Percentiles rank a stretch among this genome's conserved stretches.
Evolutionary conservation across 257 asterid genomes (phyloP).

Genomic region (Jasminum sambac): DNA sequence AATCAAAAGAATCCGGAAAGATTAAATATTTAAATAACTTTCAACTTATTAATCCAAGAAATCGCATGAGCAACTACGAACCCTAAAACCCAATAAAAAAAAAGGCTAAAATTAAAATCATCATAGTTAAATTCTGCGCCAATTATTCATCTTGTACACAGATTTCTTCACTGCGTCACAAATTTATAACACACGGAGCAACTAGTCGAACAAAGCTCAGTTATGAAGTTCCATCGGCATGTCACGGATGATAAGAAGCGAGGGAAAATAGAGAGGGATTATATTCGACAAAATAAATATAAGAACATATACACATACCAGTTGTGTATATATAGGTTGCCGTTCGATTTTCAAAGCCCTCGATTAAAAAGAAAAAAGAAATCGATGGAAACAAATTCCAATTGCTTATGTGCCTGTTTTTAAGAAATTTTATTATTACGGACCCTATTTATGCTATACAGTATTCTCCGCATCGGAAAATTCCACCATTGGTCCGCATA

Average conservation of each 20-base stretch:
- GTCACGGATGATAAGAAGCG: not conserved
- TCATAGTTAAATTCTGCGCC: not conserved
- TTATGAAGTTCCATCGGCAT: not conserved
- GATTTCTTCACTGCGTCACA: not conserved
- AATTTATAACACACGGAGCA: not conserved
- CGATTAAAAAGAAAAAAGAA: not conserved
- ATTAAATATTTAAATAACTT: constrained; percentile 3
- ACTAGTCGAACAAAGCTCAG: not conserved
- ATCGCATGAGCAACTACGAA: constrained; percentile 6
- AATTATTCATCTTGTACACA: not conserved
- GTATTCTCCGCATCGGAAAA: not conserved
- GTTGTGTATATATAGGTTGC: not conserved
- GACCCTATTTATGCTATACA: not conserved
- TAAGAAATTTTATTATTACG: not conserved
- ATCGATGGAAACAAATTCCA: not conserved
- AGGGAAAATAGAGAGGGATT: constrained; percentile 2
- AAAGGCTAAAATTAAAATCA: constrained; percentile 27
- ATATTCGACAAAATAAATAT: not conserved
- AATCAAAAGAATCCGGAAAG: constrained; percentile 26
- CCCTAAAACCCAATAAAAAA: constrained; percentile 26
- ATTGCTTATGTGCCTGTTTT: not conserved
- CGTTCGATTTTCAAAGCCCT: not conserved
- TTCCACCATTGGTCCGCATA: not conserved
- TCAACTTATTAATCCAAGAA: not conserved
- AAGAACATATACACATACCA: not conserved